Evolutionary conservation across 345 rosid genomes (phyloP).

Genomic region (Gossypium anomalum): DNA sequence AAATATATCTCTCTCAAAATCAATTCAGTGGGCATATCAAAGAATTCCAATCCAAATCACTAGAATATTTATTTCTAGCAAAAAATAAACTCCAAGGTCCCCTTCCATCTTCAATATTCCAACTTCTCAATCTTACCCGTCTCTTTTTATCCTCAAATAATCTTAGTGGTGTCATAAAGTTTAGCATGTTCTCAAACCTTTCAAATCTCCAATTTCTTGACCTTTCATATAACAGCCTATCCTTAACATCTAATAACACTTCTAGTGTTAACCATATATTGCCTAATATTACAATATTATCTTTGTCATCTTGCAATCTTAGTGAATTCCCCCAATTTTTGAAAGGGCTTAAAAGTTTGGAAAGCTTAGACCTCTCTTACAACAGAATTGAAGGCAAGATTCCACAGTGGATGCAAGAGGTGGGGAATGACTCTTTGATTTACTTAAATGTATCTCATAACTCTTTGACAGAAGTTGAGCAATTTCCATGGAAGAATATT

Average conservation of each 20-base stretch:
- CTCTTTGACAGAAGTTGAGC: background rate
- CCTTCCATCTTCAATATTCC: conserved; percentile 11
- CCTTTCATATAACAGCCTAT: conserved; percentile 7
- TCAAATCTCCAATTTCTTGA: background rate
- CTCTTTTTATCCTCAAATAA: background rate
- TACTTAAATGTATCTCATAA: background rate
- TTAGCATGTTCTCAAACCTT: conserved; percentile 18
- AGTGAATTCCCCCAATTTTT: too few species aligned
- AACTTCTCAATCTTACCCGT: background rate
- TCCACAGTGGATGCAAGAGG: too few species aligned
- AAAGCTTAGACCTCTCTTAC: too few species aligned
- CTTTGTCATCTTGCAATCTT: too few species aligned
- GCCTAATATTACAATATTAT: too few species aligned
- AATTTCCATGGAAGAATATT: background rate
- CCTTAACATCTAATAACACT: background rate
- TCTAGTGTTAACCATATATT: too few species aligned
- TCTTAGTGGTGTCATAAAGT: background rate
- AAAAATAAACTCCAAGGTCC: too few species aligned
- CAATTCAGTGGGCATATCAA: background rate
- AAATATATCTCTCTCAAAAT: too few species aligned
- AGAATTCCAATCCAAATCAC: background rate
- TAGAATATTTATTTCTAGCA: background rate
- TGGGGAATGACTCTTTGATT: rapidly evolving
- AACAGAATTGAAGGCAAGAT: too few species aligned
- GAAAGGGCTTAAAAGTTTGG: too few species aligned